Evolutionary conservation across 75 land plant species (phyloP).

Genomic region (Azolla pinnata): DNA sequence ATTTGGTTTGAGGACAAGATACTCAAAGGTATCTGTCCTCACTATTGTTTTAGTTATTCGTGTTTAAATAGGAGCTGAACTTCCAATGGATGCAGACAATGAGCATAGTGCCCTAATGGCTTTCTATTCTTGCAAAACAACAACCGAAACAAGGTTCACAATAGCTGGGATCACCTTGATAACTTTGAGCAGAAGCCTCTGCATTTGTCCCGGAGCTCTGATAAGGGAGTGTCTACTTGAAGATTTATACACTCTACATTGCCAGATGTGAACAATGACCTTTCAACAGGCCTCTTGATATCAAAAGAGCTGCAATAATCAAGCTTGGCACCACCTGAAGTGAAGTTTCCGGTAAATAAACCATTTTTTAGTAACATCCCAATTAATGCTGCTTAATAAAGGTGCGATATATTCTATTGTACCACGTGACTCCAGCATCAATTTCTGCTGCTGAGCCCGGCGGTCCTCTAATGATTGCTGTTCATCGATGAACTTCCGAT

Average conservation of each 20-base stretch:
- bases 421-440: constrained; percentile 9
- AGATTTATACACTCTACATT: constrained; percentile 50
- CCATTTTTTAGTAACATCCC: too few relatives aligned
- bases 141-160: too few relatives aligned
- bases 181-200: constrained; percentile 42
- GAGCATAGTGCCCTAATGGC: too few relatives aligned
- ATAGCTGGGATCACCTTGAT: constrained; percentile 51
- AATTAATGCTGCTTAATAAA: too few relatives aligned
- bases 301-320: constrained; percentile 78
- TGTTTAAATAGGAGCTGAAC: too few relatives aligned
- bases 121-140: too few relatives aligned
- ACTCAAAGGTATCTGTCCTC: too few relatives aligned
- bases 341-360: too few relatives aligned
- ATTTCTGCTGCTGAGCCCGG: constrained; percentile 31
- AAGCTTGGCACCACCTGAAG: constrained; percentile 40
- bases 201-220: constrained; percentile 41
- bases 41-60: too few relatives aligned
- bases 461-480: constrained; percentile 30
- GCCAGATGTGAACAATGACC: constrained; percentile 35
- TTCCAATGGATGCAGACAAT: too few relatives aligned
- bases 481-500: constrained; percentile 66
- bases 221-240: constrained; percentile 29
- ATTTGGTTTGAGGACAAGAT: too few relatives aligned
- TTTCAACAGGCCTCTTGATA: constrained; percentile 72
- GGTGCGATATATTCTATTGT: too few relatives aligned